Conservation (phyloP, 768 basidiomycete genomes). For the Lentinus brumalis region DNA sequence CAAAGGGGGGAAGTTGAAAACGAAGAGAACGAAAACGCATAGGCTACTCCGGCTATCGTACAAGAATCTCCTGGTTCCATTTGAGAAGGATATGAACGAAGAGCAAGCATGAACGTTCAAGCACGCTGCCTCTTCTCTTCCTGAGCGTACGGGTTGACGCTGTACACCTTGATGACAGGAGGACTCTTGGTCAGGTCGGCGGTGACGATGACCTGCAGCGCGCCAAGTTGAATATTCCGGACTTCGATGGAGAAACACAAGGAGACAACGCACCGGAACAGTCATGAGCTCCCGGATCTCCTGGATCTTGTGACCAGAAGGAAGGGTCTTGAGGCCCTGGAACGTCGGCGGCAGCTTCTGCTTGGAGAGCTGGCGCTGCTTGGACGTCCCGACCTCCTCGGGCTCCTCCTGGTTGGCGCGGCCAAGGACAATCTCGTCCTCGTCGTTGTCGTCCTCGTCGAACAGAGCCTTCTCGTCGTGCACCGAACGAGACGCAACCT, state of each 20-base stretch:
- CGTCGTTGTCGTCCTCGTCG: conserved; percentile 79
- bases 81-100: neutral
- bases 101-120: conserved; percentile 1
- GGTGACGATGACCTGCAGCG: conserved; percentile 82
- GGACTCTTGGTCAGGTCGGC: conserved; percentile 95
- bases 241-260: neutral
- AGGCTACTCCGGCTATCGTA: conserved; percentile 21
- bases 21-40: conserved; percentile 1
- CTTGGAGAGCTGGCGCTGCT: conserved; percentile 77
- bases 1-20: neutral
- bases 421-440: conserved; percentile 82
- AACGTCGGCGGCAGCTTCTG: conserved; percentile 77
- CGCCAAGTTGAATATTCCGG: neutral
- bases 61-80: conserved; percentile 17
- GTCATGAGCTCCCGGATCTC: conserved; percentile 93
- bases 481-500: conserved; percentile 80
- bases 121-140: conserved; percentile 40
- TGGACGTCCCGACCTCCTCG: conserved; percentile 60
- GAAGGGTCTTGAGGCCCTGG: conserved; percentile 74
- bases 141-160: conserved; percentile 87
- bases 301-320: conserved; percentile 90
- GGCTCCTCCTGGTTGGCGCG: conserved; percentile 46
- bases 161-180: conserved; percentile 96
- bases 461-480: conserved; percentile 88
- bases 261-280: conserved; percentile 68